Base-by-base conservation (phyloP, 805 yeast species). In the Isabelozyma gotoi region DNA sequence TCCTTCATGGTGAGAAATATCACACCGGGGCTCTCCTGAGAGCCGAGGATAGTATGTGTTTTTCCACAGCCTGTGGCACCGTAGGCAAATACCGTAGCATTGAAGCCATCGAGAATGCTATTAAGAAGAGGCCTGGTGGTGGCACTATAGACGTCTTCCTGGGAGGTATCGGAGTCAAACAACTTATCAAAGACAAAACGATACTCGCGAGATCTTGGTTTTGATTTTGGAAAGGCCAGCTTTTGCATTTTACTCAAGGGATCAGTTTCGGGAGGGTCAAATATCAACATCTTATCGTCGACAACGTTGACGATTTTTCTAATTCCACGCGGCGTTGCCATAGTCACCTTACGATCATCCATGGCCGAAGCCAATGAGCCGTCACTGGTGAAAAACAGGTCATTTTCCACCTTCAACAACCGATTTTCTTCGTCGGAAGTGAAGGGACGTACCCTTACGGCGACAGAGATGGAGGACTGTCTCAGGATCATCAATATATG, bases 51-150 rank as follows among this genome's bases (percentile, higher is more conserved):
- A 0, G 98, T 91, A 60, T 85, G 89, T 0, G 97, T 91, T 59
- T 91, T 91, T n/a, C 98, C 98, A 63, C 97, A 91, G 0, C 98
- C 98, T 0, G 98, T 91, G 20, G 98, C 96, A 1, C 98, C 98
- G 60, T 91, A 91, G 0, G 98, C 97, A 69, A 91, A 91, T 0
- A 91, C 88, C 0, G 97, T 89, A 5, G 96, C 84, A 60, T 92
- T 90, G 63, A 71, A 88, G 0, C 97, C 98, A 48, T 87, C 94
- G 34, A 91, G 61, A 0, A 89, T 82, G 33, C 84, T 77, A 47
- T 83, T 88, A 6, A 91, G 68, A 38, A 89, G 67, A 0, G 96
- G 92, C 40, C 74, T 69, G 0, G 96, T 80, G 0, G 96, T 88
- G 21, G 64, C 62, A 19, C 67, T 57, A 57, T 80, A 91, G 0